Base-by-base conservation (phyloP, 768 basidiomycete species). In the Lentinula edodes region DNA sequence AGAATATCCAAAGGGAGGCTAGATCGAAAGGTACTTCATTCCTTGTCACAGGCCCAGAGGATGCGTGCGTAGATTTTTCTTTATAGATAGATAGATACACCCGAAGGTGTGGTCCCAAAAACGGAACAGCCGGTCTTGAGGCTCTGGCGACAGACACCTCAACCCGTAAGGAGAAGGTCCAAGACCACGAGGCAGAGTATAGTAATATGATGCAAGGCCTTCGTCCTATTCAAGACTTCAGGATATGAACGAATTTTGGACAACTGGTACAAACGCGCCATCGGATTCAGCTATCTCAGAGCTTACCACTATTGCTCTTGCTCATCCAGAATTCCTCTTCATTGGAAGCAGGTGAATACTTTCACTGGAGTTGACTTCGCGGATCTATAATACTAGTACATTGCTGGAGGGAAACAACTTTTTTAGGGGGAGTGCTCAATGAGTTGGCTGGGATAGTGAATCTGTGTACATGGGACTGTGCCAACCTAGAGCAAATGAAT, bases 181-280 rank as follows among this genome's bases (percentile, higher is more conserved):
- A 28, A 28, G 28, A 28, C 28, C 28, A 28, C 28, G 3, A 28
- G 28, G 28, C 28, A 28, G 28, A 28, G 28, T 28, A 28, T 28
- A 23, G 23, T 23, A 23, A 23, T 23, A 23, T 0, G 9, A 9
- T 39, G 15, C 0, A 39, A 1, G 1, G 60, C 35, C 5, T 12
- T n/a, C n/a, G n/a, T 39, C 38, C 38, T 32, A 36, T 45, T 35
- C 36, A 41, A 28, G 52, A 45, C 32, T n/a, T 54, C 28, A n/a
- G 61, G 61, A 5, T 46, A 57, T 16, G 61, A 61, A 39, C 61
- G 61, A 18, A 61, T 61, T 20, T 54, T 54, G 8, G 38, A 43
- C 54, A 58, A 56, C 20, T 61, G 54, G 53, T 57, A 61, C n/a
- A 52, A 53, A 28, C 61, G 53, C 16, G 48, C 53, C 32, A 32